phyloP scores from a whole-genome alignment of 1,139 yeast species.

The Nadsonia starkeyi-henricii region DNA sequence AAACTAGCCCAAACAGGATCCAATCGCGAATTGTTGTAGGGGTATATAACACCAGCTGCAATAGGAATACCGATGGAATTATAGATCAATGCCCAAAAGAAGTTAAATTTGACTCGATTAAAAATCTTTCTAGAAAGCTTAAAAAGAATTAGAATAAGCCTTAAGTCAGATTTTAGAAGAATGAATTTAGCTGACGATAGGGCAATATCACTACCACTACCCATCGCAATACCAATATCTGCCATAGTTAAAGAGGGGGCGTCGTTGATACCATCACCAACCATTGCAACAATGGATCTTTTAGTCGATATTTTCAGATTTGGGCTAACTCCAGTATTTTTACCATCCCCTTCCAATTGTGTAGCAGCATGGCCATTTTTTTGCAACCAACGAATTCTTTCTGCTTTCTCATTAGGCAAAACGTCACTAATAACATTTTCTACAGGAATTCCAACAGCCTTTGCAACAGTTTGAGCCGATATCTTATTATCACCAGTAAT shows the following conservation, averaged over 20 bases:
- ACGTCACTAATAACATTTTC: constrained; percentile 58
- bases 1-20: constrained; percentile 75
- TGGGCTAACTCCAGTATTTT: not conserved
- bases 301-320: constrained; percentile 7
- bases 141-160: constrained; percentile 43
- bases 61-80: constrained; percentile 77
- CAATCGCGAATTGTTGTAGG: constrained; percentile 54
- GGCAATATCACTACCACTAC: constrained; percentile 88
- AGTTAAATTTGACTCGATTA: constrained; percentile 58
- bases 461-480: constrained; percentile 58
- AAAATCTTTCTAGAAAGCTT: constrained; percentile 61
- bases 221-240: constrained; percentile 83
- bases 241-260: constrained; percentile 87
- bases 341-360: constrained; percentile 1
- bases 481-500: constrained; percentile 52
- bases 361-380: constrained; percentile 16
- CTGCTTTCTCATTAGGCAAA: constrained; percentile 58
- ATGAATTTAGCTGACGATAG: constrained; percentile 87
- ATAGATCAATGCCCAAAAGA: constrained; percentile 79
- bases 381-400: constrained; percentile 42
- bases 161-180: constrained; percentile 36
- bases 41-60: constrained; percentile 79
- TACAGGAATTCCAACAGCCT: constrained; percentile 41
- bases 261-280: constrained; percentile 93
- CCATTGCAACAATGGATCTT: constrained; percentile 38